Conservation (phyloP, 2,329 filamentous ascomycete species). For the Pestalotiopsis sp. region DNA sequence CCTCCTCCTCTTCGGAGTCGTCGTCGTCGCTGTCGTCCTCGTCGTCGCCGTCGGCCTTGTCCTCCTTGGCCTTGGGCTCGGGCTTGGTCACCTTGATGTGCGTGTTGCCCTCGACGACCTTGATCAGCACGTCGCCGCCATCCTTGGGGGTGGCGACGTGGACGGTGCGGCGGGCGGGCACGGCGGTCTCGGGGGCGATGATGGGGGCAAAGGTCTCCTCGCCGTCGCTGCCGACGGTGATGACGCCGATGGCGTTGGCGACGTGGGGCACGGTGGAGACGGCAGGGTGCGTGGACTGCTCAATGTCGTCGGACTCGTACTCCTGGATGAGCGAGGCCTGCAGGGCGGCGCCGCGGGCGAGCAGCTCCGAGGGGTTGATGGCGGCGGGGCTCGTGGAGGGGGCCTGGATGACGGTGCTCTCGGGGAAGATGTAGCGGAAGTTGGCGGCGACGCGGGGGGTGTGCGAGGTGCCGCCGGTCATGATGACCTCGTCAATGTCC, state of each 20-base stretch:
- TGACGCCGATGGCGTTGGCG: conserved; percentile 83
- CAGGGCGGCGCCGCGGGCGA: conserved; percentile 88
- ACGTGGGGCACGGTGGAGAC: conserved; percentile 95
- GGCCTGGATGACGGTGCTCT: conserved; percentile 76
- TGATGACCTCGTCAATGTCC: conserved; percentile 92
- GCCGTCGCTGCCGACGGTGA: conserved; percentile 58
- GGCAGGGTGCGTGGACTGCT: conserved; percentile 92
- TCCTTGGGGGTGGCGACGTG: conserved; percentile 76
- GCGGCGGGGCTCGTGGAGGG: conserved; percentile 77
- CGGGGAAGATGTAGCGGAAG: conserved; percentile 78
- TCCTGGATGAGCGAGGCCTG: conserved; percentile 94
- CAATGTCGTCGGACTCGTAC: conserved; percentile 91
- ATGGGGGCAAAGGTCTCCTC: conserved; percentile 78
- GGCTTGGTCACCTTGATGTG: conserved; percentile 94
- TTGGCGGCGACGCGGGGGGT: conserved; percentile 90
- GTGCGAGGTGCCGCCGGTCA: conserved; percentile 89
- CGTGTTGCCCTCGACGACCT: conserved; percentile 83
- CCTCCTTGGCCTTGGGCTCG: conserved; percentile 73
- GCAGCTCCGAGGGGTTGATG: conserved; percentile 91
- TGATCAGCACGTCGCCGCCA: conserved; percentile 86
- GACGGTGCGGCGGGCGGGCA: conserved; percentile 83
- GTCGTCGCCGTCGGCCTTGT: conserved; percentile 56
- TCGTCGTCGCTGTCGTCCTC: conserved; percentile 67
- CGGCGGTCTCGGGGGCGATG: conserved; percentile 83
- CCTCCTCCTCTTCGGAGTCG: conserved; percentile 77